Evolutionary conservation across 371 early-diverging fungal genomes (phyloP).

Genomic region (Synchytrium microbalum): DNA sequence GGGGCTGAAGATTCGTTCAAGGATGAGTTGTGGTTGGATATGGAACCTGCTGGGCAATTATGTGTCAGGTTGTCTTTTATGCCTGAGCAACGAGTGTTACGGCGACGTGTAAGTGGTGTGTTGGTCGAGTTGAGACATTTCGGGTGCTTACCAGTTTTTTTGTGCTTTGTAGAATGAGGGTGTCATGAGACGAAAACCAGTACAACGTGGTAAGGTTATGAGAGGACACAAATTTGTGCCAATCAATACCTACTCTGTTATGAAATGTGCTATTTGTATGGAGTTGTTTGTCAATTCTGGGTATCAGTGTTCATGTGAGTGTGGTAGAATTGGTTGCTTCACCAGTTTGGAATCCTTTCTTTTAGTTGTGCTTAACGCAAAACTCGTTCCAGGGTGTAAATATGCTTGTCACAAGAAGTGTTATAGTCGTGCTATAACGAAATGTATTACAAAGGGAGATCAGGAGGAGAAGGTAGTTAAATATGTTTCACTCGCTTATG

Average conservation of each 20-base stretch:
- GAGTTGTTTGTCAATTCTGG: conserved; percentile 82
- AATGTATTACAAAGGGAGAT: conserved; percentile 74
- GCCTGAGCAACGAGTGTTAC: conserved; percentile 20
- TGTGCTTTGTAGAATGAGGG: conserved; percentile 35
- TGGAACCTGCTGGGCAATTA: conserved; percentile 86
- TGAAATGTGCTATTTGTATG: conserved; percentile 88
- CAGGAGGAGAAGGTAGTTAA: conserved; percentile 35
- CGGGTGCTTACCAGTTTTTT: too few relatives aligned
- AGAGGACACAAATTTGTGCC: conserved; percentile 85
- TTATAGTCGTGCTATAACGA: conserved; percentile 68
- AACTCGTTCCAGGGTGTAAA: conserved; percentile 76
- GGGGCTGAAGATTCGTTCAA: neutral
- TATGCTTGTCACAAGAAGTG: conserved; percentile 92
- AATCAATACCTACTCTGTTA: conserved; percentile 74
- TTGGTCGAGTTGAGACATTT: too few relatives aligned
- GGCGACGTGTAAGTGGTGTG: too few relatives aligned
- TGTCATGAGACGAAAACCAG: conserved; percentile 79
- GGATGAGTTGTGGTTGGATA: conserved; percentile 59
- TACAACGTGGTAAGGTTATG: conserved; percentile 74
- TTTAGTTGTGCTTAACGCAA: conserved; percentile 3
- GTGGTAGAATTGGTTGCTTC: conserved; percentile 28
- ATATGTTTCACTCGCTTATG: neutral
- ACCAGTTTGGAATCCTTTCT: neutral
- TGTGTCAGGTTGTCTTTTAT: conserved; percentile 69
- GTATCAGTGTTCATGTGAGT: conserved; percentile 83